A percentile compares a stretch with the other conserved stretches of the same genome.
Evolutionary conservation across 2,329 filamentous ascomycete genomes (phyloP).

Genomic region (Exophiala sp.): DNA sequence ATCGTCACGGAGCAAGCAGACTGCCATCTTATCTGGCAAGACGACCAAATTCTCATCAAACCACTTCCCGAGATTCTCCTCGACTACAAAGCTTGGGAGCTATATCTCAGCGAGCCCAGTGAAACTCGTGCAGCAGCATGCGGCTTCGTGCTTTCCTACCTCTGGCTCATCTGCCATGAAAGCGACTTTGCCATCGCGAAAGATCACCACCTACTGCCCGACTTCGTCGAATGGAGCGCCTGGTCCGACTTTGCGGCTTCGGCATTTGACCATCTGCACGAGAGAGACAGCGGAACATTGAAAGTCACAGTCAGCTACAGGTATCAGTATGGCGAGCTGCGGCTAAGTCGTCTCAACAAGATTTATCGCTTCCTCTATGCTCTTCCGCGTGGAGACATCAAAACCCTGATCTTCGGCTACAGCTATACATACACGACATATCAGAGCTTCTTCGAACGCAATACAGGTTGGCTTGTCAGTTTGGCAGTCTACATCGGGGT

Average conservation of each 20-base stretch:
- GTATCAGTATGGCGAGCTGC: constrained; percentile 45
- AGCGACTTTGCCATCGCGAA: constrained; percentile 39
- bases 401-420: background rate
- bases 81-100: constrained; percentile 12
- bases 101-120: background rate
- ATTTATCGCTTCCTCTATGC: constrained; percentile 26
- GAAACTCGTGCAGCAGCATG: constrained; percentile 38
- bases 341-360: constrained; percentile 43
- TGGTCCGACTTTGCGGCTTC: constrained; percentile 38
- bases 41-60: constrained; percentile 29
- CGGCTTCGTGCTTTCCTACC: constrained; percentile 43
- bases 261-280: constrained; percentile 9
- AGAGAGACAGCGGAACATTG: constrained; percentile 30
- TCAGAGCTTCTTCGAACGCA: constrained; percentile 20
- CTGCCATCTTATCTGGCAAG: constrained; percentile 29
- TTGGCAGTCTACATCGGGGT: constrained; percentile 30
- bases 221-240: constrained; percentile 35
- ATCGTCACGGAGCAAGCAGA: constrained; percentile 29
- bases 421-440: constrained; percentile 11
- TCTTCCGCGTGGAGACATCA: background rate
- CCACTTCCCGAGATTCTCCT: constrained; percentile 30
- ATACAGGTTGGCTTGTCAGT: constrained; percentile 28
- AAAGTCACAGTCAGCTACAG: constrained; percentile 24
- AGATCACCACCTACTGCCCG: constrained; percentile 34
- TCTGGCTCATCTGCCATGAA: constrained; percentile 38